Base-by-base conservation (phyloP, 768 basidiomycete species). In the Termitomyces sp. region DNA sequence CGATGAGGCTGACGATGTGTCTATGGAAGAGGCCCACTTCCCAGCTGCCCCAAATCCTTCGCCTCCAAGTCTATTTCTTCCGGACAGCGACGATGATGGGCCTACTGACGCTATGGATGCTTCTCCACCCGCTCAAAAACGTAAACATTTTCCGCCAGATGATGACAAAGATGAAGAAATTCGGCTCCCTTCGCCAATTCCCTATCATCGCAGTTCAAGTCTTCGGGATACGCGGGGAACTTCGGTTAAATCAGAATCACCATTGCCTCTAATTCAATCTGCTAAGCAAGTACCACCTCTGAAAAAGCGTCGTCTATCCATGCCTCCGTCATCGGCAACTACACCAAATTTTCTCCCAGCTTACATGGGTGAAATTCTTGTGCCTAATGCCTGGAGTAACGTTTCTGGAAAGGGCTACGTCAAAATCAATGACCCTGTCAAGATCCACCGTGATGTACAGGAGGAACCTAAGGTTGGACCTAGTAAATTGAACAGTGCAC, bases 381-480 rank as follows among this genome's bases (percentile, higher is more conserved):
- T 90, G 22, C 77, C 79, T 21, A 85, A 88, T 62, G 89, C 87
- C 10, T 91, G 87, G 87, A 88, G 87, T 59, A 90, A 84, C 40
- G 85, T 80, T 14, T 85, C 80, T 47, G 89, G 89, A 1, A 82
- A 77, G 61, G 85, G 85, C 3, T 89, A 90, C 57, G 73, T 88
- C 37, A 83, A 83, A 57, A 57, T 71, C 21, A 80, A 81, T n/a
- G 88, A 90, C n/a, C 65, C 74, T 22, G 70, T 90, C 22, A 62
- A 64, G 45, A 71, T 90, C 10, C 78, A 81, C 61, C 77, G 87
- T 43, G 85, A 90, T 44, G 69, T 65, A 37, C 68, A 67, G 9
- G 71, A 77, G 2, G 73, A 74, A 44, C 28, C 63, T 14, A 67
- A 68, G 53, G 43, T 62, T 32, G 65, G 52, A 10, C 53, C 63